Conservation (phyloP, 768 basidiomycete species). For the Baorangia bicolor region DNA sequence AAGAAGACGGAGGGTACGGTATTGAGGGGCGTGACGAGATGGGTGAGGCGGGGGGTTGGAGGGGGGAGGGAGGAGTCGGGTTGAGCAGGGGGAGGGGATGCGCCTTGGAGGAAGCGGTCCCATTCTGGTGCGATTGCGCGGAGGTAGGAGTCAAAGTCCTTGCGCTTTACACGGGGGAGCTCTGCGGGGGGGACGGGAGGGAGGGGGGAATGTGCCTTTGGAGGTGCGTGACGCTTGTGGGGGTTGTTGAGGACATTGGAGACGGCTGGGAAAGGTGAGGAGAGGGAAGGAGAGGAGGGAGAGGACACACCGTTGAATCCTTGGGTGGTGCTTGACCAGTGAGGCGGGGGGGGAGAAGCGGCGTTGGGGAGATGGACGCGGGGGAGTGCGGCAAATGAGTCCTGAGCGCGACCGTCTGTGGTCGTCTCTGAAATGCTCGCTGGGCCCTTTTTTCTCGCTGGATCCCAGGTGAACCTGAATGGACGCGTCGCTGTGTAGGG, state of each 20-base stretch:
- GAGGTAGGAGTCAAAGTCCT: conserved; percentile 85
- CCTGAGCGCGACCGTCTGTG: conserved; percentile 58
- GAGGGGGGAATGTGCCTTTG: conserved; percentile 81
- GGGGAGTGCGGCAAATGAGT: conserved; percentile 49
- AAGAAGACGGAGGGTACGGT: conserved; percentile 85
- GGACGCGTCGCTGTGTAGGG: conserved; percentile 46
- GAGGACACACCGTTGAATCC: conserved; percentile 79
- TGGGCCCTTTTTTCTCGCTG: conserved; percentile 56
- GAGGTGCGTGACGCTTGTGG: conserved; percentile 77
- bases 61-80: conserved; percentile 25
- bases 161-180: conserved; percentile 75
- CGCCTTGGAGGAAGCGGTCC: conserved; percentile 62
- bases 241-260: conserved; percentile 94
- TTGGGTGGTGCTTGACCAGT: conserved; percentile 80
- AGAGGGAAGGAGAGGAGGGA: not conserved
- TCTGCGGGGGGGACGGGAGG: conserved; percentile 70
- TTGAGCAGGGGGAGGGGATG: conserved; percentile 33
- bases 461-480: conserved; percentile 79
- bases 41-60: conserved; percentile 36
- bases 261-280: conserved; percentile 59
- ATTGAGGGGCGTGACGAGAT: conserved; percentile 65
- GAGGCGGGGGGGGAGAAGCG: conserved; percentile 53
- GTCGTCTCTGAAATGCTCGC: conserved; percentile 75
- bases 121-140: conserved; percentile 70
- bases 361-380: conserved; percentile 46